phyloP scores from a whole-genome alignment of 345 rosid species.

The Eucalyptus marginata region DNA sequence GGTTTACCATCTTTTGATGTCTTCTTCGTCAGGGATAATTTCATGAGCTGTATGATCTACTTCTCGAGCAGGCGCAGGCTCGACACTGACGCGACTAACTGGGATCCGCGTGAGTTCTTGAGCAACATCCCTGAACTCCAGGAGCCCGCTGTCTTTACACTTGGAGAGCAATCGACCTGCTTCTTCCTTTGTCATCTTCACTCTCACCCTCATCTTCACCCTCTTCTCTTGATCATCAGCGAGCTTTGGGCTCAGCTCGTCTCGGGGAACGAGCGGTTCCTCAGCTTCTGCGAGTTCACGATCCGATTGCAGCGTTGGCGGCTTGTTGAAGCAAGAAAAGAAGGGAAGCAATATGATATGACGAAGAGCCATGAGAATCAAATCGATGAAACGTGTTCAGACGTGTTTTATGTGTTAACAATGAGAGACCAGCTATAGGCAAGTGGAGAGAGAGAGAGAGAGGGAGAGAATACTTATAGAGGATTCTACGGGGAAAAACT shows the following conservation, averaged over 20 bases:
- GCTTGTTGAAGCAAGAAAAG: neutral
- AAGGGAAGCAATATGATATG: neutral
- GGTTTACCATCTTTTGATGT: neutral
- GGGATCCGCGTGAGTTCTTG: conserved; percentile 29
- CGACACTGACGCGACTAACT: conserved; percentile 1
- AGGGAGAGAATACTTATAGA: neutral
- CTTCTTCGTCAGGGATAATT: conserved; percentile 16
- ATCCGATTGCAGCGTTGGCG: neutral
- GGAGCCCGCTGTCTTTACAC: conserved; percentile 35
- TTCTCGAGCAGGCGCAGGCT: neutral
- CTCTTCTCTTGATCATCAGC: neutral
- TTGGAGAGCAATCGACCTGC: conserved; percentile 30
- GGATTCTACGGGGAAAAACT: neutral
- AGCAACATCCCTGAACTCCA: conserved; percentile 37
- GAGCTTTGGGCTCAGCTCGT: neutral
- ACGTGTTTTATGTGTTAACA: neutral
- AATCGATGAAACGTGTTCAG: neutral
- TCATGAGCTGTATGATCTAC: neutral
- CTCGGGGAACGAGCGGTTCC: neutral
- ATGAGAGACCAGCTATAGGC: neutral
- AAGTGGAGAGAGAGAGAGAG: neutral
- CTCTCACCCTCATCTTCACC: conserved; percentile 28
- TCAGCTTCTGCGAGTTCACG: neutral
- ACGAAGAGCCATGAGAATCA: neutral
- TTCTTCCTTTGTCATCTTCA: conserved; percentile 56